phyloP scores from a whole-genome alignment of 129 eudicot genomes.

The Centrapalus pauciflorus region DNA sequence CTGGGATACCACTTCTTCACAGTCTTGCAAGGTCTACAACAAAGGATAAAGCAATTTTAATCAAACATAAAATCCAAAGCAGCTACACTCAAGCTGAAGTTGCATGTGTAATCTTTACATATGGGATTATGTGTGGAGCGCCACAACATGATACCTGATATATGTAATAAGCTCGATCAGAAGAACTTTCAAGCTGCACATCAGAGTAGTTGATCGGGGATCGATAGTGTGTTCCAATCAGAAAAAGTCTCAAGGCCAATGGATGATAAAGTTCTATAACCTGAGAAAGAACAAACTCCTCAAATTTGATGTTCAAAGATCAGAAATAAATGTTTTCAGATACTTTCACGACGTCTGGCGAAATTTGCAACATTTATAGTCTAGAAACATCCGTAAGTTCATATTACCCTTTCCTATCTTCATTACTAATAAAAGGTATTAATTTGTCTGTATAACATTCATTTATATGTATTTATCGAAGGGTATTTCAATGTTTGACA shows the following conservation, averaged over 20 bases:
- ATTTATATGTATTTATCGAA: background rate
- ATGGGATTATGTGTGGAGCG: background rate
- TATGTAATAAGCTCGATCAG: conserved; percentile 84
- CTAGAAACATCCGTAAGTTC: background rate
- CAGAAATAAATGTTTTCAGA: background rate
- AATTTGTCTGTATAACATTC: background rate
- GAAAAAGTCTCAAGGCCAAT: conserved; percentile 83
- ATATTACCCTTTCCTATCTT: background rate
- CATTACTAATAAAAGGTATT: background rate
- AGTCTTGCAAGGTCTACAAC: conserved; percentile 80
- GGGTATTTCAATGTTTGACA: background rate
- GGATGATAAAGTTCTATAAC: conserved; percentile 92
- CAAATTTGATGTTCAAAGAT: background rate
- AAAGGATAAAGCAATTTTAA: conserved; percentile 4
- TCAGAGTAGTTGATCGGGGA: conserved; percentile 93
- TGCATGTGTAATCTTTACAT: background rate
- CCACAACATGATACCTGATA: conserved; percentile 53
- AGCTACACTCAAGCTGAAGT: background rate
- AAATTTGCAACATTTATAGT: background rate
- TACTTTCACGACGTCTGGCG: background rate
- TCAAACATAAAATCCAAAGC: background rate
- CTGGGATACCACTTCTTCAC: conserved; percentile 48
- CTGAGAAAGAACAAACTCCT: conserved; percentile 32
- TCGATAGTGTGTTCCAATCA: conserved; percentile 89
- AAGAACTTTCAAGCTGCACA: conserved; percentile 77